Evolutionary conservation across 2,329 filamentous ascomycete genomes (phyloP), one percentile per base, ranked within the genome.

Genomic region (Aureobasidium sp.): DNA sequence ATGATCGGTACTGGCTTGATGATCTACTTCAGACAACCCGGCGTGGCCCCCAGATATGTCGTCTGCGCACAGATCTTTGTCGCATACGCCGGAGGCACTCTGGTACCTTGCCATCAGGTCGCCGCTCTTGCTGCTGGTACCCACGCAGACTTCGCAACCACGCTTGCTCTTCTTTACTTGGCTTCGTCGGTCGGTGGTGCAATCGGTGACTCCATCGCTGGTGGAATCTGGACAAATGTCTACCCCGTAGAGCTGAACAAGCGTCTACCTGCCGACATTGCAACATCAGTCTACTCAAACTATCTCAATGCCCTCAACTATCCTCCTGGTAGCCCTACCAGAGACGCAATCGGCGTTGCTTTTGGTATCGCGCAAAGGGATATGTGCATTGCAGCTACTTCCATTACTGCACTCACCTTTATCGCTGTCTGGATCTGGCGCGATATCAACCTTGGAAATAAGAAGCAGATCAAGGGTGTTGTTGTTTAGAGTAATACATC

Each of bases 61-160:
- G 71, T 84, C 62, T 79, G 83, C 77, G 81, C 79, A 63, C 81
- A 84, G 67, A 78, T 84, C 62, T 78, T 84, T 66, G 80, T 83
- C 60, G 81, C 82, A 20, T 75, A 82, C 20, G 55, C 77, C 13
- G 82, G 81, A 13, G 79, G 79, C 59, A 81, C 80, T 27, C 74
- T 84, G 12, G 78, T 84, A 32, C 78, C 84, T 64, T 77, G 78
- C 61, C 75, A 82, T 65, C 80, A 87, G 64, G 80, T 87, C 66
- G 82, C 83, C 5, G 79, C 86, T 44, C 81, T 86, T 71, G 77
- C 70, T 9, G 68, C 70, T 1, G 66, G 66, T 2, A 68, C 68
- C n/a, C 67, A 65, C 39, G 67, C 67, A 59, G 69, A 73, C 55
- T 67, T 74, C 20, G 73, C 75, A 15, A 67, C 70, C 1, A 70